Base-by-base conservation (phyloP, 495 filamentous ascomycete species). In the Neurospora sp. region DNA sequence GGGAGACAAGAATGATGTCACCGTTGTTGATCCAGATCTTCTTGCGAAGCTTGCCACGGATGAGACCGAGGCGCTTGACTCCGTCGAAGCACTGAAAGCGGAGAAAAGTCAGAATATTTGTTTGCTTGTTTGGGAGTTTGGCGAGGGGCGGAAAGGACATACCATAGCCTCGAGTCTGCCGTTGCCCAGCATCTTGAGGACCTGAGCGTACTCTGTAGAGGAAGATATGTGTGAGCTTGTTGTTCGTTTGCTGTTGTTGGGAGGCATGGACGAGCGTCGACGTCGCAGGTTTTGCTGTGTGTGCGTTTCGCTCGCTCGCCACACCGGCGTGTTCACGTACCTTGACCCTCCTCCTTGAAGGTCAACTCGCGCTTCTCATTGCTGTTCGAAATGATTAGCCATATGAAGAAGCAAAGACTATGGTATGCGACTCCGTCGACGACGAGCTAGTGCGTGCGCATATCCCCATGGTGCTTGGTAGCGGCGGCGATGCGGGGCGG, bases 21-120 rank as follows among this genome's bases (percentile, higher is more conserved):
- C 96, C 95, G 85, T 97, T 93, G 87, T 98, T 98, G 89, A 97
- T 98, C 93, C 93, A 96, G 80, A 90, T 88, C 87, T 99, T 99
- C 88, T 99, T 99, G 77, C 96, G 91, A 71, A 99, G 90, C 83
- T 99, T 99, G 83, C 96, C 96, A 41, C 93, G 91, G 82, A 95
- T 94, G 75, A 94, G 91, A 9, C 91, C 92, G 35, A 94, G 89
- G 27, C 92, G 90, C 80, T 92, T 93, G 78, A 91, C 89, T 80
- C 96, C 95, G 81, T 99, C 96, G 85, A 99, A 99, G 88, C 96
- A 98, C 73, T 95, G 87, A 31, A 98, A 98, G 88, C 96, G 98
- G 73, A 94, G 87, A 14, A 44, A 71, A 68, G 12, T 27, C 8
- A 16, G 72, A 44, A 59, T 71, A 70, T 71, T 6, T 48, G 41